phyloP scores from a whole-genome alignment of 805 yeast species.

The Starmerella davenportii region DNA sequence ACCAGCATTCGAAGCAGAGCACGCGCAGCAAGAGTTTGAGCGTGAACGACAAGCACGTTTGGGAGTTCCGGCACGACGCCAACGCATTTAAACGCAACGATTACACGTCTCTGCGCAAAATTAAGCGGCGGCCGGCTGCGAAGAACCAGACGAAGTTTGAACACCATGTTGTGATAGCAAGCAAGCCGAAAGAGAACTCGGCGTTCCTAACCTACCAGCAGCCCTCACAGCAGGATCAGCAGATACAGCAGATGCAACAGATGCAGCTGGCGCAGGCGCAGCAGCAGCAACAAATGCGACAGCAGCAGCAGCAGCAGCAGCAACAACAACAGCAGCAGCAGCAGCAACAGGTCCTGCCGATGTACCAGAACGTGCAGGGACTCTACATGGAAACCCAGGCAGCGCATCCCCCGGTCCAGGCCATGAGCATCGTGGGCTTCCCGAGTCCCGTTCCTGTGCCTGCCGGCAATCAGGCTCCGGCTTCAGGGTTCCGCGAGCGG shows the following conservation, averaged over 20 bases:
- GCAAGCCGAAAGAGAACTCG: neutral
- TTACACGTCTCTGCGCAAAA: conserved; percentile 47
- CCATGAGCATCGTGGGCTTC: no score
- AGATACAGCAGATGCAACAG: conserved; percentile 1
- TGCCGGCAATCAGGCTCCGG: no score
- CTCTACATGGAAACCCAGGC: no score
- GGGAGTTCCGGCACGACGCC: conserved; percentile 85
- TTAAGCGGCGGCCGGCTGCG: conserved; percentile 51
- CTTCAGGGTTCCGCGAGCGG: no score
- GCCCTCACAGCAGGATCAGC: conserved; percentile 1
- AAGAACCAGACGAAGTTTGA: conserved; percentile 8
- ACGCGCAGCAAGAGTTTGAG: conserved; percentile 1
- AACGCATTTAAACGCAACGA: conserved; percentile 70
- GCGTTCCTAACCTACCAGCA: neutral
- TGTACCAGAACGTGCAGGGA: neutral
- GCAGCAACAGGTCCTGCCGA: neutral
- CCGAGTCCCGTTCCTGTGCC: no score
- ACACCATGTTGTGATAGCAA: conserved; percentile 9
- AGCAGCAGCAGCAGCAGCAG: neutral
- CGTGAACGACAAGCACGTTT: conserved; percentile 21
- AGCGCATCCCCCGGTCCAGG: no score
- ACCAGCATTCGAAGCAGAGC: conserved; percentile 12
- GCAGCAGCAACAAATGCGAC: neutral
- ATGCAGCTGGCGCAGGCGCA: neutral
- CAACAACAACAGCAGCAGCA: neutral